phyloP scores from a whole-genome alignment of 768 basidiomycete species.

The Tricholoma flavovirens region DNA sequence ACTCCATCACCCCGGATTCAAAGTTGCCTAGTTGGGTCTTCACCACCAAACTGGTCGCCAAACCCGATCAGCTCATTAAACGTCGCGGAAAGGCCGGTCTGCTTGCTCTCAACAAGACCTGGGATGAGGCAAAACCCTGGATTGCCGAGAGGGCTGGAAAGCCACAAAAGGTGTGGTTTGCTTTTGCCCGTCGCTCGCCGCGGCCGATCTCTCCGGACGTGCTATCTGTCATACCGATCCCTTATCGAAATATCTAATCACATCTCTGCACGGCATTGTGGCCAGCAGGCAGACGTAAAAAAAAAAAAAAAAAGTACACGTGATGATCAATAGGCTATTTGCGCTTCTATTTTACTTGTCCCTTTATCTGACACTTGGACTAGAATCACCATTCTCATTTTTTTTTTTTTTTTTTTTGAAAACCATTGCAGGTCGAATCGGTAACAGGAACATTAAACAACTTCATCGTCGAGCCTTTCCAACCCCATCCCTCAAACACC shows the following conservation, averaged over 20 bases:
- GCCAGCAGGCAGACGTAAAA: too few species aligned
- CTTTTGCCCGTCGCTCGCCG: too few species aligned
- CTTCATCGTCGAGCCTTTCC: slow-evolving; percentile 99
- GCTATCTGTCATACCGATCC: slow-evolving; percentile 15
- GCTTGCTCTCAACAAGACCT: slow-evolving; percentile 88
- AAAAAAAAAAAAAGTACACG: too few species aligned
- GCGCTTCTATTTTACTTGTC: too few species aligned
- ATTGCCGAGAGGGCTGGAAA: slow-evolving; percentile 86
- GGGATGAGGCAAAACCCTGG: slow-evolving; percentile 86
- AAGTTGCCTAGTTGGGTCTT: slow-evolving; percentile 77
- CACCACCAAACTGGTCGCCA: slow-evolving; percentile 85
- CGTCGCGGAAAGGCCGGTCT: slow-evolving; percentile 98
- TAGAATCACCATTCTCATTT: slow-evolving; percentile 8
- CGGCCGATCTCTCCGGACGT: background rate
- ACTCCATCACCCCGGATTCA: slow-evolving; percentile 43
- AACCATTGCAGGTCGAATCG: slow-evolving; percentile 68
- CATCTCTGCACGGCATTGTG: too few species aligned
- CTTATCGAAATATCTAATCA: slow-evolving; percentile 13
- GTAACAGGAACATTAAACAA: slow-evolving; percentile 93
- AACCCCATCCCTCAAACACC: slow-evolving; percentile 87
- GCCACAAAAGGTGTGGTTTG: slow-evolving; percentile 69
- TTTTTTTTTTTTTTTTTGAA: background rate
- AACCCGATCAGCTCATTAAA: slow-evolving; percentile 99
- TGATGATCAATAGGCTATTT: too few species aligned
- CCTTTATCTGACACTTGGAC: slow-evolving; percentile 4